Evolutionary conservation across 1,284 basidiomycete genomes (phyloP).

Genomic region (Melampsora occidentalis): DNA sequence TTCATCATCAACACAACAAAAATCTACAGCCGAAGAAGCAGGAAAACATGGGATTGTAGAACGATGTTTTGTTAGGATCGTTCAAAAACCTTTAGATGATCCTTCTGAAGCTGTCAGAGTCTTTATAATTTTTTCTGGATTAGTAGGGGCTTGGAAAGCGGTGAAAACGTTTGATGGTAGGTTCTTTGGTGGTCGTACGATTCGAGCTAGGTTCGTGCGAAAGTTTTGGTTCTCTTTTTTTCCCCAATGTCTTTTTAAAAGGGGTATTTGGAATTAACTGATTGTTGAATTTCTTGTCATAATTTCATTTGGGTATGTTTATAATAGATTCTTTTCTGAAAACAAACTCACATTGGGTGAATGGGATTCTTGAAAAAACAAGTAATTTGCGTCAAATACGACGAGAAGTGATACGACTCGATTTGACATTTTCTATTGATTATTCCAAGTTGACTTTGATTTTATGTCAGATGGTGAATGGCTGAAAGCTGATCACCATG

Average conservation of each 20-base stretch:
- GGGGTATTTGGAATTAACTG: background rate
- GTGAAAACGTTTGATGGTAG: constrained; percentile 84
- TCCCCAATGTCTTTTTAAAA: background rate
- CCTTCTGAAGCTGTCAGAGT: constrained; percentile 36
- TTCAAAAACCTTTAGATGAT: constrained; percentile 33
- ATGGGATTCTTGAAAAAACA: constrained; percentile 36
- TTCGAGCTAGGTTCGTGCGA: constrained; percentile 54
- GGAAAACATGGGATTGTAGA: constrained; percentile 61
- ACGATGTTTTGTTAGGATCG: constrained; percentile 48
- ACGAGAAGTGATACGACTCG: too few species aligned
- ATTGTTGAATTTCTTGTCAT: background rate
- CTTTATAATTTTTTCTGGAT: constrained; percentile 67
- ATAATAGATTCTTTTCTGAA: constrained; percentile 41
- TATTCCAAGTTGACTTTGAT: too few species aligned
- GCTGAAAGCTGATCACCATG: too few species aligned
- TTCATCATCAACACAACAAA: background rate
- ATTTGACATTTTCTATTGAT: too few species aligned
- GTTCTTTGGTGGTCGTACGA: constrained; percentile 79
- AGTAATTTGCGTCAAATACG: too few species aligned
- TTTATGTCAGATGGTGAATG: too few species aligned
- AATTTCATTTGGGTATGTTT: background rate
- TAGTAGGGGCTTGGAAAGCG: constrained; percentile 89
- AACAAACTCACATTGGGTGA: constrained; percentile 38
- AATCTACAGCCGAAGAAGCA: constrained; percentile 72
- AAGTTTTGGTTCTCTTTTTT: constrained; percentile 29